These are phyloP conservation scores for Sporothrix euskadiensis DNA, from an alignment of 2,329 filamentous ascomycete genomes.

Conservation along the genomic window DNA sequence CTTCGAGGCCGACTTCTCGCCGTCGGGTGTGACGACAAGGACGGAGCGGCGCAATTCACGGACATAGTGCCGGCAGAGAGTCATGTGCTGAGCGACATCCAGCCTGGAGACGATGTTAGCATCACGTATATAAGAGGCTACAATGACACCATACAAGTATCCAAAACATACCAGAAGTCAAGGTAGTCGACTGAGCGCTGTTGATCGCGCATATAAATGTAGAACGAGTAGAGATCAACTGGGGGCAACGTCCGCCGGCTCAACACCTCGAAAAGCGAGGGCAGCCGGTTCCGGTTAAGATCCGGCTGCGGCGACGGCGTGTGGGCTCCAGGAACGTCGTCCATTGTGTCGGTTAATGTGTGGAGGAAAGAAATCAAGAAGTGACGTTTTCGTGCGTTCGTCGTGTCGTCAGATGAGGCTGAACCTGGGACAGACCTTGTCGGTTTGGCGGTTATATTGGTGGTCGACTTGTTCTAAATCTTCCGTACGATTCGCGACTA, in stretches of 20 bases:
- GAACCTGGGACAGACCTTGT: background rate
- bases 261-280: constrained; percentile 92
- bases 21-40: constrained; percentile 86
- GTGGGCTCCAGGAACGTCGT: constrained; percentile 38
- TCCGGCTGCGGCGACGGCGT: constrained; percentile 60
- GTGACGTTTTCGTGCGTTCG: background rate
- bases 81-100: constrained; percentile 99
- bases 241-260: constrained; percentile 92
- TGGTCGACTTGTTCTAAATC: background rate
- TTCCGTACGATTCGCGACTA: background rate
- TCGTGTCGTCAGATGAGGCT: background rate
- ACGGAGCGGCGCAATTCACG: constrained; percentile 92
- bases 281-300: constrained; percentile 75
- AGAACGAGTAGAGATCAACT: constrained; percentile 97
- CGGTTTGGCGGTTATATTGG: background rate
- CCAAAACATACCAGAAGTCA: constrained; percentile 80
- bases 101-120: constrained; percentile 63
- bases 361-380: background rate
- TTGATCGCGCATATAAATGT: constrained; percentile 99
- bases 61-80: constrained; percentile 93
- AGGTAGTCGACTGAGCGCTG: constrained; percentile 97
- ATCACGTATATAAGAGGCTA: background rate
- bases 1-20: constrained; percentile 76
- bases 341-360: constrained; percentile 38
- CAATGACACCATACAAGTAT: constrained; percentile 16